Percentiles rank a stretch among this genome's conserved stretches.
Evolutionary conservation across 306 rosid genomes (phyloP).

Genomic region (Calophaca sinica): DNA sequence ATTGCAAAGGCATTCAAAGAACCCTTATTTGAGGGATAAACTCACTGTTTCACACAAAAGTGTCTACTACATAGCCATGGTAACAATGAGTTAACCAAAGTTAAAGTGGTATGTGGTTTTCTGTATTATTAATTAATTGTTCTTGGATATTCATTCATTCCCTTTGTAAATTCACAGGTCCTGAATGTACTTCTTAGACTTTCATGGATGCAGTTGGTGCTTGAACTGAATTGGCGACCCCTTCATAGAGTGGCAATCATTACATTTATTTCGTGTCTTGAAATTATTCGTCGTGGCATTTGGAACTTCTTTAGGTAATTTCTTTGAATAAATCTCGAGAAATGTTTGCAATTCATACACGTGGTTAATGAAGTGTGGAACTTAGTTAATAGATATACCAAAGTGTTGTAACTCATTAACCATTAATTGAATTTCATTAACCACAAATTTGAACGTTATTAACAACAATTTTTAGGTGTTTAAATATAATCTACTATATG

Average conservation of each 20-base stretch:
- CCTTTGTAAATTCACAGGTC: slow-evolving; percentile 50
- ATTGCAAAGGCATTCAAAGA: slow-evolving; percentile 63
- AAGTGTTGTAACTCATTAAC: no score
- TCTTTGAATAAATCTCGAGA: background rate
- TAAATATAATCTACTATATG: no score
- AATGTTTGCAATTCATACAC: no score
- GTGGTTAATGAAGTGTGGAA: no score
- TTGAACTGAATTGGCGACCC: slow-evolving; percentile 57
- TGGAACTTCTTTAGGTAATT: slow-evolving; percentile 84
- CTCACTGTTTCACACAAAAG: slow-evolving; percentile 62
- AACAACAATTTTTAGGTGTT: no score
- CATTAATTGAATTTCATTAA: no score
- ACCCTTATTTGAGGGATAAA: slow-evolving; percentile 64
- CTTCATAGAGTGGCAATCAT: slow-evolving; percentile 56
- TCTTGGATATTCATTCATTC: slow-evolving; percentile 21
- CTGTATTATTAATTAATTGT: background rate
- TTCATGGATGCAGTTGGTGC: slow-evolving; percentile 71
- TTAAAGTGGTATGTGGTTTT: background rate
- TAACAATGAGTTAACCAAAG: slow-evolving; percentile 37
- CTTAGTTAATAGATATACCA: no score
- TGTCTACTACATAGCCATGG: slow-evolving; percentile 68
- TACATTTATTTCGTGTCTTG: slow-evolving; percentile 58
- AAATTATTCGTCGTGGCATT: slow-evolving; percentile 76
- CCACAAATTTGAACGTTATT: no score
- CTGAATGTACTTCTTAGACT: slow-evolving; percentile 60